Percentiles rank a stretch among this genome's conserved stretches.
These are phyloP conservation scores for Tulasnella sp. DNA, from an alignment of 768 basidiomycete species.

Conservation along the genomic window DNA sequence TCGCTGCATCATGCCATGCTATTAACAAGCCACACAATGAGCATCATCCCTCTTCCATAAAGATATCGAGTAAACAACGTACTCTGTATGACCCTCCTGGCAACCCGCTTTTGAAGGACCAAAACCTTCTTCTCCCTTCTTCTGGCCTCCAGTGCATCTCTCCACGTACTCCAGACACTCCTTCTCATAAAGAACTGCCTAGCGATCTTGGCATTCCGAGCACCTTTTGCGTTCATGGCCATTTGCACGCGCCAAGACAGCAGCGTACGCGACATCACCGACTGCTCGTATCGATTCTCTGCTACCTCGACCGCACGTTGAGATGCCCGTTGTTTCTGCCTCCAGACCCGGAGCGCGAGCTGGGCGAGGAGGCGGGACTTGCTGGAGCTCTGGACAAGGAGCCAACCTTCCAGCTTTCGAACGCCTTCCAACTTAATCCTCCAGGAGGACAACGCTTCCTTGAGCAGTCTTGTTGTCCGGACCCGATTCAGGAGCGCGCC, in stretches of 20 bases:
- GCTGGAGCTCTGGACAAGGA: not conserved
- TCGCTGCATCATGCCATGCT: constrained; percentile 37
- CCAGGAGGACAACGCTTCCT: constrained; percentile 44
- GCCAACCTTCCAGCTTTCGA: constrained; percentile 38
- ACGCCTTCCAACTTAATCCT: constrained; percentile 33
- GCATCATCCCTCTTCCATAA: not conserved
- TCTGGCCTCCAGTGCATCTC: constrained; percentile 35
- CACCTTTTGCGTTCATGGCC: constrained; percentile 38
- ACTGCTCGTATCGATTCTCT: constrained; percentile 37
- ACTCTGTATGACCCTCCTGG: constrained; percentile 32
- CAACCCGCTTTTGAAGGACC: constrained; percentile 33
- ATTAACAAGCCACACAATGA: constrained; percentile 1
- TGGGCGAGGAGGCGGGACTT: constrained; percentile 16
- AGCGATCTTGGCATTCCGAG: constrained; percentile 45
- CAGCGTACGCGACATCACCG: constrained; percentile 35
- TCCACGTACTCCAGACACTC: constrained; percentile 38
- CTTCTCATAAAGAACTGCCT: constrained; percentile 39
- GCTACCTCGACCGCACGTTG: constrained; percentile 41
- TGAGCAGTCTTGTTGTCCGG: constrained; percentile 36
- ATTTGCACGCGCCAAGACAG: constrained; percentile 47
- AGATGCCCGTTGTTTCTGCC: constrained; percentile 27
- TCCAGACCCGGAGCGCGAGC: constrained; percentile 2
- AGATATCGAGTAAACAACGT: constrained; percentile 20
- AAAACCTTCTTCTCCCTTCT: constrained; percentile 37
- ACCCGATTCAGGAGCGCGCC: constrained; percentile 48